Evolutionary conservation across 345 rosid genomes (phyloP), one percentile per base, ranked within the genome.

Genomic region (Ceriops tagal): DNA sequence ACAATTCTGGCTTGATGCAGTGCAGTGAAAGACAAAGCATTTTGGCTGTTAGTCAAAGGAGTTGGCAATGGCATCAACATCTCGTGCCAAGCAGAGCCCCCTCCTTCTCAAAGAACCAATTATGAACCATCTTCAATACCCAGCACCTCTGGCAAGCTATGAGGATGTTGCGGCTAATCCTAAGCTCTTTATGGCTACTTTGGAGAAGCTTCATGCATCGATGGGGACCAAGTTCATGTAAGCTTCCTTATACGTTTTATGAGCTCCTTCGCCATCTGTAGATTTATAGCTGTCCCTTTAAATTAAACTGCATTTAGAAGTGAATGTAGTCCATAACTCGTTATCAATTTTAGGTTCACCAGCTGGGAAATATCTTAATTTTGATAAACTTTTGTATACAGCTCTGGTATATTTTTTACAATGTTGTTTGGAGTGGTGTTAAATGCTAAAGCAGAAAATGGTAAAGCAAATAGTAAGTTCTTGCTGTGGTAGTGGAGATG

Each of bases 221-320:
- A 78, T 95, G 97, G 83, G 90, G 49, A 90, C 99, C 68, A 95
- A 92, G 77, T 95, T 95, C 82, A 90, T 92, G 99, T 90, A 81
- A 78, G 84, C 68, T 70, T 58, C 66, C 34, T 65, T 1, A 11
- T 37, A 27, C n/a, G 26, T 19, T 49, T 24, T 19, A 1, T 34
- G 37, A 34, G 1, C 37, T 34, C 9, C 37, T 34, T 34, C 10
- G 8, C 37, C 26, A 26, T 69, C 8, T 4, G 9, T 46, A 22
- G 58, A 22, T 55, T 66, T 21, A 53, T 10, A 21, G 5, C 3
- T 19, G 3, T 64, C 21, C 20, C 46, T 37, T 22, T 15, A 3
- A 19, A 20, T 20, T 21, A 26, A 53, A 8, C 11, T 20, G 56
- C 18, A 53, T 21, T 19, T 21, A 31, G 49, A 53, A 21, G 18